Evolutionary conservation across 805 yeast genomes (phyloP).

Genomic region (Zygoascus ofunaensis): DNA sequence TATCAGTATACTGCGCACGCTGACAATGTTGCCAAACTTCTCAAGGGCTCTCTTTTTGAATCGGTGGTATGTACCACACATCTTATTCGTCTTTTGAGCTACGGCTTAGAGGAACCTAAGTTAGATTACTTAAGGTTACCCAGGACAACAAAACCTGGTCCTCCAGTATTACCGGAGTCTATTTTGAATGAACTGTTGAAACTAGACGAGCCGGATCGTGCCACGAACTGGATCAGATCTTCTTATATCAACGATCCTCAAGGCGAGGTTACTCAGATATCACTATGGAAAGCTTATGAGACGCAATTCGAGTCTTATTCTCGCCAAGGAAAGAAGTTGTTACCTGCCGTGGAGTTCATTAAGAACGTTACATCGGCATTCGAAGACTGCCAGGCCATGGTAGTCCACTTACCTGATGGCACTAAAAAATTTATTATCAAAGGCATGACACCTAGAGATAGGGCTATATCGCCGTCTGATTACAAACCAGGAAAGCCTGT

Average conservation of each 20-base stretch:
- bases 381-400: slow-evolving; percentile 87
- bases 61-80: slow-evolving; percentile 46
- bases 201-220: slow-evolving; percentile 78
- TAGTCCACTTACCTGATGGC: slow-evolving; percentile 53
- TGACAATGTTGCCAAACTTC: slow-evolving; percentile 44
- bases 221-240: slow-evolving; percentile 90
- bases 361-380: slow-evolving; percentile 88
- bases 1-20: slow-evolving; percentile 68
- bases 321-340: slow-evolving; percentile 40
- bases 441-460: slow-evolving; percentile 80
- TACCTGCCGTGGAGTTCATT: slow-evolving; percentile 95
- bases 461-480: slow-evolving; percentile 24
- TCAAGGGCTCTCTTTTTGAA: slow-evolving; percentile 37
- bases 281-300: slow-evolving; percentile 93
- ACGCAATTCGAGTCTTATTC: slow-evolving; percentile 62
- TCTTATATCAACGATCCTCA: slow-evolving; percentile 69
- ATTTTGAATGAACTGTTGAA: slow-evolving; percentile 52
- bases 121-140: slow-evolving; percentile 31
- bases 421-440: slow-evolving; percentile 82
- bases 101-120: slow-evolving; percentile 32
- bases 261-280: slow-evolving; percentile 89
- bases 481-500: slow-evolving; percentile 11
- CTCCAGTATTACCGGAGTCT: slow-evolving; percentile 50
- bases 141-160: slow-evolving; percentile 40
- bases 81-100: slow-evolving; percentile 53